Evolutionary conservation across 495 filamentous ascomycete species (phyloP), one percentile per base, ranked within the genome.

Genomic region (Neurospora discreta): DNA sequence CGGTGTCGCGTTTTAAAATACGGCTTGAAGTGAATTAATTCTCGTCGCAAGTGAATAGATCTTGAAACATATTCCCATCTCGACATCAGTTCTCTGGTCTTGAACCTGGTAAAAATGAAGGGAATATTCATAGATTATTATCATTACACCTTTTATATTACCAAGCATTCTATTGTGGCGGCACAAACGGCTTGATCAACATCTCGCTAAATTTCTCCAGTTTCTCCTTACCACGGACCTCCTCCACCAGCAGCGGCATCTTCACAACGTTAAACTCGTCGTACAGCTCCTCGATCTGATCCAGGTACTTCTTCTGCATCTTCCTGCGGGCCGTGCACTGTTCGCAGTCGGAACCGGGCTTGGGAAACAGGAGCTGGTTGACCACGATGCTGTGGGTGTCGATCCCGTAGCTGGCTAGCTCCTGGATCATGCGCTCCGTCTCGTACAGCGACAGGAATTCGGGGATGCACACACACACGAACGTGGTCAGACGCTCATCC

Each of bases 261-360:
- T 93, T 93, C 65, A 99, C 95, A 40, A 99, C 95, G 80, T 99
- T 97, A 81, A 99, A 99, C 79, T 99, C 95, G 74, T 98, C 94
- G 77, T 99, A 99, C 68, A 99, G 82, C 85, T 99, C 96, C 82
- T 97, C 93, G 73, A 98, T 98, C 85, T 99, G 95, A 76, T 97
- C 95, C 30, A 99, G 84, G 78, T 99, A 99, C 82, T 99, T 99
- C 89, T 95, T 96, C 85, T 99, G 95, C 95, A 99, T 99, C 84
- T 94, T 94, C 77, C 95, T 87, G 71, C 95, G 85, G 38, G 95
- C 92, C 77, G 93, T 97, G 81, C 95, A 99, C 84, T 99, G 95
- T 68, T 97, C 93, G 81, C 95, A 99, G 40, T 88, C 86, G 76
- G 90, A 95, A 30, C 90, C 91, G 73, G 90, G 86, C 81, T 92